These are phyloP conservation scores for Suillus occidentalis DNA, from an alignment of 768 basidiomycete species.

Conservation along the genomic window DNA sequence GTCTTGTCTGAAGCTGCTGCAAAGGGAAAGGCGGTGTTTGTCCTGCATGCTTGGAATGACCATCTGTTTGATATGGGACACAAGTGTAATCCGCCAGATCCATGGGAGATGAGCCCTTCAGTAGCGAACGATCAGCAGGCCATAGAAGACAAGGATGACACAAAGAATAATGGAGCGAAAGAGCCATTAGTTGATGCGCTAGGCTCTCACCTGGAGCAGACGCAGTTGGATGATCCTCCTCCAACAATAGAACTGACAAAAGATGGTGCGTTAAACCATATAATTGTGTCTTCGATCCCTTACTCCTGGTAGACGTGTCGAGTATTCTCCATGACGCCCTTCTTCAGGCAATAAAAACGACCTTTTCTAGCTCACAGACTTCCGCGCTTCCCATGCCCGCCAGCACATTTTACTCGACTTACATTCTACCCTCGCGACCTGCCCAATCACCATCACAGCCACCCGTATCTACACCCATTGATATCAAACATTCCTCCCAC, in stretches of 20 bases:
- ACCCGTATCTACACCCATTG: constrained; percentile 47
- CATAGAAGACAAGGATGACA: constrained; percentile 8
- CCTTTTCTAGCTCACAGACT: constrained; percentile 44
- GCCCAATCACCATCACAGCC: constrained; percentile 37
- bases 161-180: neutral
- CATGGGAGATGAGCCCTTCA: constrained; percentile 24
- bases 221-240: constrained; percentile 34
- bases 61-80: neutral
- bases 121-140: constrained; percentile 22
- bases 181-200: neutral
- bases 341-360: constrained; percentile 61
- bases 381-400: constrained; percentile 74
- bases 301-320: neutral
- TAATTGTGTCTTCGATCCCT: neutral
- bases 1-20: constrained; percentile 44
- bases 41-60: constrained; percentile 80
- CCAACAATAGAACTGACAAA: neutral
- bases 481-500: constrained; percentile 75
- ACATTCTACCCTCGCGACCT: constrained; percentile 81
- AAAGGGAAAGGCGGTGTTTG: constrained; percentile 77
- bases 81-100: neutral
- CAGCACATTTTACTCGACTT: constrained; percentile 70
- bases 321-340: constrained; percentile 62
- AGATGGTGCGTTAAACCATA: neutral
- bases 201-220: neutral